These are phyloP conservation scores for Dalbergia oliveri DNA, from an alignment of 306 rosid genomes.

Conservation along the genomic window DNA sequence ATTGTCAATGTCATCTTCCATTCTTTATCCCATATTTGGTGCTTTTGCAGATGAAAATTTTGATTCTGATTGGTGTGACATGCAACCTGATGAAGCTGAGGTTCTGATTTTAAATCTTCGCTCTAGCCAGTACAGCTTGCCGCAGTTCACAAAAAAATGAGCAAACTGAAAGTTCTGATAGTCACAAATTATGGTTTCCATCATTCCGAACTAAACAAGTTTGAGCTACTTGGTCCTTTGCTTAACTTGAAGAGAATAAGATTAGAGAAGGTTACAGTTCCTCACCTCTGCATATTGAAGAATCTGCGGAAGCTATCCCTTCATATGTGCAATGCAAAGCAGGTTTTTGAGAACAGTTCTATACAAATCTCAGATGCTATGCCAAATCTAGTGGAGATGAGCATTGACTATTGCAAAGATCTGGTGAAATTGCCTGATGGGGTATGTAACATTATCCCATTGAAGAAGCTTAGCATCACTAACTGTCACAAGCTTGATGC, in stretches of 20 bases:
- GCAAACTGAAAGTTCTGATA: slow-evolving; percentile 59
- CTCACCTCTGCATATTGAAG: slow-evolving; percentile 43
- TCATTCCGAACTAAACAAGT: slow-evolving; percentile 49
- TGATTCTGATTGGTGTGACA: slow-evolving; percentile 58
- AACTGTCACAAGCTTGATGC: slow-evolving; percentile 53
- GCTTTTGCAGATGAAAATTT: slow-evolving; percentile 64
- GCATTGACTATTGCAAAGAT: slow-evolving; percentile 61
- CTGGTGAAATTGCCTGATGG: slow-evolving; percentile 48
- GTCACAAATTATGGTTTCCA: slow-evolving; percentile 60
- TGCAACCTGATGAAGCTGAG: slow-evolving; percentile 60
- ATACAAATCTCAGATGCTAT: slow-evolving; percentile 46
- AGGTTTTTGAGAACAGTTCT: slow-evolving; percentile 40
- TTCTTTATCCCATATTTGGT: neutral
- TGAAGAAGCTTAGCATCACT: slow-evolving; percentile 56
- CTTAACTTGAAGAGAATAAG: slow-evolving; percentile 61
- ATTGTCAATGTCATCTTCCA: neutral
- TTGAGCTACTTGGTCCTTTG: slow-evolving; percentile 52
- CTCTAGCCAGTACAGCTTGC: slow-evolving; percentile 56
- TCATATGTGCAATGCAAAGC: slow-evolving; percentile 52
- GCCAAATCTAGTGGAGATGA: slow-evolving; percentile 57
- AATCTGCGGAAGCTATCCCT: slow-evolving; percentile 54
- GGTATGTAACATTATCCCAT: slow-evolving; percentile 39
- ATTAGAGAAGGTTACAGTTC: slow-evolving; percentile 60
- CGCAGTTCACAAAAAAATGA: slow-evolving; percentile 58
- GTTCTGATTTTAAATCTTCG: slow-evolving; percentile 66